Evolutionary conservation across 345 rosid genomes (phyloP), one percentile per base, ranked within the genome.

Genomic region (Hypericum perforatum): DNA sequence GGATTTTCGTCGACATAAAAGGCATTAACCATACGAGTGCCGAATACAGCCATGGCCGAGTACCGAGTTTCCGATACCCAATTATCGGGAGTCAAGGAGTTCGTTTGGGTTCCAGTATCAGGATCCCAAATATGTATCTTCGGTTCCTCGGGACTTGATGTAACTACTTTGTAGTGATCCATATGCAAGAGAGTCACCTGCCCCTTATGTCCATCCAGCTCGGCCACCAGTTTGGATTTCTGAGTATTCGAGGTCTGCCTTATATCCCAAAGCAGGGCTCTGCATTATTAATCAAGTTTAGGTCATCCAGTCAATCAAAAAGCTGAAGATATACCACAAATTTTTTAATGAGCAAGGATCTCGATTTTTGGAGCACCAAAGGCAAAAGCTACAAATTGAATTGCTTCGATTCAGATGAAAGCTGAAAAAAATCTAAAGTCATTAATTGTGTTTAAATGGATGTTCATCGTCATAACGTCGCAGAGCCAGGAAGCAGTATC

Each of bases 201-300:
- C 63, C 83, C 85, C 0, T 7, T 48, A 58, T 78, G 94, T 40
- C 82, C 78, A 32, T 77, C 83, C 73, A 84, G 52, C 74, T 68
- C 77, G 2, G 70, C 68, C 10, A 81, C 39, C 36, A 83, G 69
- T 62, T 75, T 54, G 0, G 63, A 63, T 50, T 67, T 71, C 16
- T 36, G 32, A 6, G 53, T 43, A 53, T 64, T 70, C 65, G 65
- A 70, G 67, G 45, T 74, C 70, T 57, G 70, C 70, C 85, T 77
- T 42, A 69, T 44, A 63, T 84, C 94, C 88, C 85, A 81, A 49
- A 81, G 73, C 71, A 70, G 16, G 54, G 88, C 88, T 45, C 91
- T 80, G 76, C 45, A 70, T 45, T 36, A 56, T 54, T 39, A 47
- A 61, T 7, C 14, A 57, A 32, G 52, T 36, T 5, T 29, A 41